These are phyloP conservation scores for Oryza meridionalis DNA, from an alignment of 176 grass and related monocot genomes.

Conservation along the genomic window DNA sequence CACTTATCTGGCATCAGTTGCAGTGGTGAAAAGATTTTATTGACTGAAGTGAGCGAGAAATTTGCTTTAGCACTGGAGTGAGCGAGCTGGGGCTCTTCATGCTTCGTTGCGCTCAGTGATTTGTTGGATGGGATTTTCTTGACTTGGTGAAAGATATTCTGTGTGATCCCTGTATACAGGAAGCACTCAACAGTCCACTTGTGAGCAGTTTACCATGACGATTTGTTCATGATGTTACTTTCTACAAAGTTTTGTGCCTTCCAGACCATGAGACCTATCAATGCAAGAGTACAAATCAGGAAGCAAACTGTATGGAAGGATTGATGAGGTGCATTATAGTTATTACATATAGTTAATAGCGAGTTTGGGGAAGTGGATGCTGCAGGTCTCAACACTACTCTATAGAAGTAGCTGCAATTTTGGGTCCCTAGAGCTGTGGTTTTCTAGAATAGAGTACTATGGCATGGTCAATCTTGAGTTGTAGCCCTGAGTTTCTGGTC, in stretches of 20 bases:
- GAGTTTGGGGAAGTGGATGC: neutral
- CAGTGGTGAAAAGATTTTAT: no score
- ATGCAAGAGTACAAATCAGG: neutral
- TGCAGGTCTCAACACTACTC: neutral
- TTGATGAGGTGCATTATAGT: neutral
- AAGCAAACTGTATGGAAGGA: neutral
- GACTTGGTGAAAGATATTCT: no score
- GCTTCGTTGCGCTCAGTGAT: no score
- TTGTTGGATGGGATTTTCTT: no score
- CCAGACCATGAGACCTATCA: neutral
- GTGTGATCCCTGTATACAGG: neutral
- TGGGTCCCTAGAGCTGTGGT: neutral
- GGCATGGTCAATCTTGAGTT: neutral
- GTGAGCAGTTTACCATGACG: slow-evolving; percentile 1
- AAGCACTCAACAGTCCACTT: slow-evolving; percentile 4
- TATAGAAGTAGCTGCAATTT: neutral
- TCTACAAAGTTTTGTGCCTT: neutral
- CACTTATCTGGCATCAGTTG: no score
- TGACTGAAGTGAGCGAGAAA: no score
- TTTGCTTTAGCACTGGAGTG: no score
- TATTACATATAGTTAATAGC: slow-evolving; percentile 3
- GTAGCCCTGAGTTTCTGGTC: neutral
- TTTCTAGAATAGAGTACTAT: slow-evolving; percentile 7
- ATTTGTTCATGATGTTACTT: neutral
- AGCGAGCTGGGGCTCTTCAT: no score